phyloP scores from a whole-genome alignment of 2,329 filamentous ascomycete species.

The Colletotrichum filicis region DNA sequence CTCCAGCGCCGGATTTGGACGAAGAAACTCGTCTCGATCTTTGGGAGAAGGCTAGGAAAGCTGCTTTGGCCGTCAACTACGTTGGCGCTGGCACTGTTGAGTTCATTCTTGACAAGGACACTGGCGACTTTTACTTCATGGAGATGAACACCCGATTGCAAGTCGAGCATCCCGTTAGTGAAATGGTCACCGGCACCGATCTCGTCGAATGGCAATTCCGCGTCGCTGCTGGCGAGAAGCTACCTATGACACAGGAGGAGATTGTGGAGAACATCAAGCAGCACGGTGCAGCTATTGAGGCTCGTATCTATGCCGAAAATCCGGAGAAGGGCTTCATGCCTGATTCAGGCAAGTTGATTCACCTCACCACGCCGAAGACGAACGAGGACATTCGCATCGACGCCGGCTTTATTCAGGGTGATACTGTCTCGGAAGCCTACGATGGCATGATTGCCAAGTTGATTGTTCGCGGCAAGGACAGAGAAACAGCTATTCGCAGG shows the following conservation, averaged over 20 bases:
- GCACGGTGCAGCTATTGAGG: slow-evolving; percentile 91
- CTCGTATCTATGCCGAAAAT: slow-evolving; percentile 95
- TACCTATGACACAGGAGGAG: slow-evolving; percentile 66
- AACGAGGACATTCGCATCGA: slow-evolving; percentile 87
- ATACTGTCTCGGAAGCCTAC: slow-evolving; percentile 93
- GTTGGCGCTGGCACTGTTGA: slow-evolving; percentile 92
- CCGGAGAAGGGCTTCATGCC: slow-evolving; percentile 93
- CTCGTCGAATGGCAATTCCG: slow-evolving; percentile 97
- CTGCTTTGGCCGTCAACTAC: slow-evolving; percentile 82
- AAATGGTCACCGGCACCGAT: slow-evolving; percentile 75
- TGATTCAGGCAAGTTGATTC: slow-evolving; percentile 88
- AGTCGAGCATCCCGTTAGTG: slow-evolving; percentile 94
- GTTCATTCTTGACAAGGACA: slow-evolving; percentile 88
- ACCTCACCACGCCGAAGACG: slow-evolving; percentile 78
- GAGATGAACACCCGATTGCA: slow-evolving; percentile 91
- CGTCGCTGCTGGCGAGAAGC: slow-evolving; percentile 68
- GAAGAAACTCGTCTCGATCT: slow-evolving; percentile 68
- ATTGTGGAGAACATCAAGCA: slow-evolving; percentile 81
- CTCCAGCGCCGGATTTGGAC: slow-evolving; percentile 77
- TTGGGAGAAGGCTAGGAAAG: slow-evolving; percentile 74
- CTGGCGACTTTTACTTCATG: slow-evolving; percentile 84
- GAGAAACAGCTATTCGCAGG: slow-evolving; percentile 85
- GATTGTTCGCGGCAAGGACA: slow-evolving; percentile 84
- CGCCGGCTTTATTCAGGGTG: slow-evolving; percentile 90
- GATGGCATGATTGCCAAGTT: slow-evolving; percentile 99